phyloP scores from a whole-genome alignment of 768 basidiomycete species.

The Mycena pura region DNA sequence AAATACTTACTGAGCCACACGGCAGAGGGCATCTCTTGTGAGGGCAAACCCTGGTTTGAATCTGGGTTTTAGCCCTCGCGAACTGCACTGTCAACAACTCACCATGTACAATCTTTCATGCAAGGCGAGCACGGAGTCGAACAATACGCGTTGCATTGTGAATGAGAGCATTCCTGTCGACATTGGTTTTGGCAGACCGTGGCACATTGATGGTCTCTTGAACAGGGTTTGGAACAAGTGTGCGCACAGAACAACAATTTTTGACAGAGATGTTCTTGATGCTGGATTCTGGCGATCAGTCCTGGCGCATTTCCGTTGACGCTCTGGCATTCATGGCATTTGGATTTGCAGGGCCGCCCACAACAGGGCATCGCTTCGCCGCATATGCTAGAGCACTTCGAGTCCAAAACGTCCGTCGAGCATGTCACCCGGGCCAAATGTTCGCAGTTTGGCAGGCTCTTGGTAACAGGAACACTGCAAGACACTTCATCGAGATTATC shows the following conservation, averaged over 20 bases:
- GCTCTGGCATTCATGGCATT: conserved; percentile 57
- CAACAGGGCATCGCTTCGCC: conserved; percentile 58
- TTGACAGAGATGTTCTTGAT: conserved; percentile 57
- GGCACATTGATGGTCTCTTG: conserved; percentile 56
- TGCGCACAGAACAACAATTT: conserved; percentile 63
- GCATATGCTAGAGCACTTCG: conserved; percentile 52
- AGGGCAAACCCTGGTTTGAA: conserved; percentile 51
- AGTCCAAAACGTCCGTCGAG: conserved; percentile 45
- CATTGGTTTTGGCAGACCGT: conserved; percentile 52
- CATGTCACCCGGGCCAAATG: conserved; percentile 58
- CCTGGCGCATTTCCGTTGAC: conserved; percentile 24
- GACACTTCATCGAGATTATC: conserved; percentile 50
- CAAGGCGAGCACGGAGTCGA: conserved; percentile 66
- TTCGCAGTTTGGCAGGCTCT: conserved; percentile 58
- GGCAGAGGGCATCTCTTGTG: conserved; percentile 65
- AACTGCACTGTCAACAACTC: neutral
- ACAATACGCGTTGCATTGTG: conserved; percentile 55
- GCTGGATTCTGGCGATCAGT: conserved; percentile 39
- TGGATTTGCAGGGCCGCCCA: conserved; percentile 52
- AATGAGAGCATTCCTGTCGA: conserved; percentile 61
- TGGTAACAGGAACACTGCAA: conserved; percentile 52
- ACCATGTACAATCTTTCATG: conserved; percentile 66
- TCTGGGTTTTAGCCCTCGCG: neutral
- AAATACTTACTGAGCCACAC: conserved; percentile 67
- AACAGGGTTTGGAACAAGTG: conserved; percentile 56